Evolutionary conservation across 2,329 filamentous ascomycete genomes (phyloP).

Genomic region (Eurotiales sp.): DNA sequence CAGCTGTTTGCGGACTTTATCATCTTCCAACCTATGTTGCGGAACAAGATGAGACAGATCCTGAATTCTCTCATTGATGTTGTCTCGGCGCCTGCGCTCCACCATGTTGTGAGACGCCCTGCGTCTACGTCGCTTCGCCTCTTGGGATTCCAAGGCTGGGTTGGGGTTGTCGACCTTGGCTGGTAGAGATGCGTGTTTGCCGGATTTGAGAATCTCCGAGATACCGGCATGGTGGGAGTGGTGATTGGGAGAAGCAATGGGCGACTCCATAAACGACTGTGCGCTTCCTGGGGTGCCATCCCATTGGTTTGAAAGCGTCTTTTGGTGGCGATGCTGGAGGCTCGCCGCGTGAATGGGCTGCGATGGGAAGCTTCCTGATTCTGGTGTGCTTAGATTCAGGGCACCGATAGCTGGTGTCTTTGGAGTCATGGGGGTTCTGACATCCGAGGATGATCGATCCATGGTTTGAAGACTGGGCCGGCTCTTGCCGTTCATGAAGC

Average conservation of each 20-base stretch:
- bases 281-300: conserved; percentile 80
- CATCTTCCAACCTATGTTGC: conserved; percentile 86
- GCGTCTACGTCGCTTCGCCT: conserved; percentile 86
- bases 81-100: conserved; percentile 88
- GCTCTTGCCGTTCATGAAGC: conserved; percentile 56
- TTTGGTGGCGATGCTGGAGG: conserved; percentile 64
- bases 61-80: conserved; percentile 98
- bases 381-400: conserved; percentile 67
- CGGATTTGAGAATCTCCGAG: conserved; percentile 77
- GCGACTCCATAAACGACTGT: conserved; percentile 82
- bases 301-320: conserved; percentile 85
- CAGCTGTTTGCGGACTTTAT: conserved; percentile 93
- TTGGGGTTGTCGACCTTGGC: conserved; percentile 68
- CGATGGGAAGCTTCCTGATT: conserved; percentile 68
- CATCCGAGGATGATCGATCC: conserved; percentile 70
- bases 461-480: conserved; percentile 60
- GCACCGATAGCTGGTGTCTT: conserved; percentile 75
- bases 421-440: conserved; percentile 76
- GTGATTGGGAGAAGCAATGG: conserved; percentile 71
- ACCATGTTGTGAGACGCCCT: conserved; percentile 96
- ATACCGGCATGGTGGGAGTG: conserved; percentile 65
- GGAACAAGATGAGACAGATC: conserved; percentile 93
- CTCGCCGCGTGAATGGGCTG: conserved; percentile 71
- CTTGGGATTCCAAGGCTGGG: conserved; percentile 68
- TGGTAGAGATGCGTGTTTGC: conserved; percentile 83